Conservation (phyloP, 2,329 filamentous ascomycete species). For the Trichophaea hybrida region DNA sequence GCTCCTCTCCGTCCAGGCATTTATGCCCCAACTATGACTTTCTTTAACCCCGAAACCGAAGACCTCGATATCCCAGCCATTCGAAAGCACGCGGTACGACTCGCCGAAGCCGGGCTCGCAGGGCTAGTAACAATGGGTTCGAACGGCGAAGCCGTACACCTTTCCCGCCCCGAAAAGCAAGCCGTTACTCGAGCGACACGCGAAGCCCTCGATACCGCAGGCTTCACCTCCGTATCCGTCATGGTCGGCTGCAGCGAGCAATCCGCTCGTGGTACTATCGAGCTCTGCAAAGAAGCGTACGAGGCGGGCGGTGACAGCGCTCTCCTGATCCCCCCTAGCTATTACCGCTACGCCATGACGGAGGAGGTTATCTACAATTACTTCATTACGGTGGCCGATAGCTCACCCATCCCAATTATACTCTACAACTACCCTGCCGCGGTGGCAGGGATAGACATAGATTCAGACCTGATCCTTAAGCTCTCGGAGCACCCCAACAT, state of each 20-base stretch:
- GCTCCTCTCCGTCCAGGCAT: constrained; percentile 56
- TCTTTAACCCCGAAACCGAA: constrained; percentile 72
- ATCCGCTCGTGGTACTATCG: constrained; percentile 65
- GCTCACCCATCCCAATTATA: constrained; percentile 60
- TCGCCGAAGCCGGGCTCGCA: constrained; percentile 62
- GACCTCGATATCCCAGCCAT: constrained; percentile 68
- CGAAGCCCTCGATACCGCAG: constrained; percentile 66
- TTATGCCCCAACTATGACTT: constrained; percentile 81
- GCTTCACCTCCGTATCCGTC: constrained; percentile 60
- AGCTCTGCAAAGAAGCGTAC: constrained; percentile 52
- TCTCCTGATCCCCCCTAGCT: constrained; percentile 65
- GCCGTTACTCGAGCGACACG: constrained; percentile 63
- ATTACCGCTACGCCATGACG: constrained; percentile 65
- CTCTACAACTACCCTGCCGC: constrained; percentile 87
- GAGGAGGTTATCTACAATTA: constrained; percentile 59
- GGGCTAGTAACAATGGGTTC: constrained; percentile 80
- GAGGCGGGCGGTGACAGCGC: constrained; percentile 65
- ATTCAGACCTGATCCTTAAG: constrained; percentile 70
- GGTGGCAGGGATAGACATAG: constrained; percentile 75
- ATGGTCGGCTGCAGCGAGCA: constrained; percentile 72
- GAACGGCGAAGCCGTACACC: constrained; percentile 79
- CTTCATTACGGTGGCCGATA: constrained; percentile 61
- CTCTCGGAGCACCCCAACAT: constrained; percentile 72
- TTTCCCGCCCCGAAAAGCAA: constrained; percentile 61
- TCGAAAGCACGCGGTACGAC: constrained; percentile 64